Base-by-base conservation (phyloP, 2,329 filamentous ascomycete species). In the Dactylellina sp. region DNA sequence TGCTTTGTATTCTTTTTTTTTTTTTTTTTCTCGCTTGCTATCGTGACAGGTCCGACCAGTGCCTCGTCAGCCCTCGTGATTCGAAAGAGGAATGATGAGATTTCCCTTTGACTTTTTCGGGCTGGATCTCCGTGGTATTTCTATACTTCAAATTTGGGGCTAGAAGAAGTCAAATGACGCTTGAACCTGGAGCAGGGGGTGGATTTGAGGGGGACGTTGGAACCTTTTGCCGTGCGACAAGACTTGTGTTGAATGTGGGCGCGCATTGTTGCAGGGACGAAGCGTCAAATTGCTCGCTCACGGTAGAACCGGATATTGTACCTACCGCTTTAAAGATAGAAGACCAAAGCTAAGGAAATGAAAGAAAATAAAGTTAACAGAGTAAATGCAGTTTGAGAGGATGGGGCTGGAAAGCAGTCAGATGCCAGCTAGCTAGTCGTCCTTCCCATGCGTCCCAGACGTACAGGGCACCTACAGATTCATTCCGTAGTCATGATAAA, bases 181-280 rank as follows among this genome's bases (percentile, higher is more conserved):
- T 32, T 16, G 5, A 14, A 7, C 5, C 16, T 22, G 20, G 20
- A 7, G 9, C 9, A 18, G 16, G 42, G 42, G 42, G 12, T 40
- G 37, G 37, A 16, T 12, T 40, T 40, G 12, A 12, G 37, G 37
- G 12, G 12, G 12, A 16, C 4, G 37, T 14, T 16, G 37, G 37
- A 40, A 40, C 6, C 37, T 40, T 4, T 40, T 12, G 37, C 37
- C 20, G 20, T 42, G 49, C 65, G 20, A 18, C 18, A 32, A 62
- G 39, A 46, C 37, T 55, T 74, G 70, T 74, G 70, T 74, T 74
- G 70, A 35, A 20, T 52, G 49, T 16, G 25, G 70, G 18, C 44
- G 16, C 35, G 24, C 61, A 53, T 62, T 74, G 70, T 74, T 74
- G 70, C 70, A 74, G 70, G 70, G 57, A 74, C 70, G 50, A 65